Percentiles rank a stretch among this genome's conserved stretches.
These are phyloP conservation scores for Hapsidospora chrysogenum DNA, from an alignment of 495 filamentous ascomycete species.

Conservation along the genomic window DNA sequence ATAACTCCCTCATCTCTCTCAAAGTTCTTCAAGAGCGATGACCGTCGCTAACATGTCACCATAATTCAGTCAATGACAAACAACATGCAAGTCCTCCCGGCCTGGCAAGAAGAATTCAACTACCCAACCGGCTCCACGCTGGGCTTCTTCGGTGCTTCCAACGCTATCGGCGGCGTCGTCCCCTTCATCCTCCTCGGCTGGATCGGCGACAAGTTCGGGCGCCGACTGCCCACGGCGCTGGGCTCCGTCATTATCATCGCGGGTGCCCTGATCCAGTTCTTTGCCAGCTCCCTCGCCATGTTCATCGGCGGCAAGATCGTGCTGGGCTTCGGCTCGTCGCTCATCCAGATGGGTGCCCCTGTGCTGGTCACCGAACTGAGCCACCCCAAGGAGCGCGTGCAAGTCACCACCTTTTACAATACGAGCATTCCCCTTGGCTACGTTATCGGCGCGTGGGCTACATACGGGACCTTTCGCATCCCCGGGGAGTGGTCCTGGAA, in stretches of 20 bases:
- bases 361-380: constrained; percentile 46
- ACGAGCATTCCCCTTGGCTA: constrained; percentile 46
- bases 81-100: constrained; percentile 21
- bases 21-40: too few species aligned
- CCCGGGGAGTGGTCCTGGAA: constrained; percentile 45
- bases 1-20: too few species aligned
- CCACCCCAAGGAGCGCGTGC: constrained; percentile 46
- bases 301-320: constrained; percentile 47
- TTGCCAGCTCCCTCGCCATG: constrained; percentile 19
- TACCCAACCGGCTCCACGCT: constrained; percentile 15
- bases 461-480: constrained; percentile 39
- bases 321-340: constrained; percentile 46
- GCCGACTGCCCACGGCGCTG: neutral
- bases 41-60: too few species aligned
- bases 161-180: constrained; percentile 2
- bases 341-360: constrained; percentile 44
- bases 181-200: constrained; percentile 4
- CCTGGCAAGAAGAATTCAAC: constrained; percentile 22
- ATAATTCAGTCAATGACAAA: constrained; percentile 6
- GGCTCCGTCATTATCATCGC: constrained; percentile 3
- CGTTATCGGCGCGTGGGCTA: constrained; percentile 40
- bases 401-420: constrained; percentile 51
- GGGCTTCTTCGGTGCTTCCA: neutral
- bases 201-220: constrained; percentile 2
- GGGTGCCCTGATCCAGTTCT: constrained; percentile 3